Evolutionary conservation across 768 basidiomycete species (phyloP).

Genomic region (Naematelia encephala): DNA sequence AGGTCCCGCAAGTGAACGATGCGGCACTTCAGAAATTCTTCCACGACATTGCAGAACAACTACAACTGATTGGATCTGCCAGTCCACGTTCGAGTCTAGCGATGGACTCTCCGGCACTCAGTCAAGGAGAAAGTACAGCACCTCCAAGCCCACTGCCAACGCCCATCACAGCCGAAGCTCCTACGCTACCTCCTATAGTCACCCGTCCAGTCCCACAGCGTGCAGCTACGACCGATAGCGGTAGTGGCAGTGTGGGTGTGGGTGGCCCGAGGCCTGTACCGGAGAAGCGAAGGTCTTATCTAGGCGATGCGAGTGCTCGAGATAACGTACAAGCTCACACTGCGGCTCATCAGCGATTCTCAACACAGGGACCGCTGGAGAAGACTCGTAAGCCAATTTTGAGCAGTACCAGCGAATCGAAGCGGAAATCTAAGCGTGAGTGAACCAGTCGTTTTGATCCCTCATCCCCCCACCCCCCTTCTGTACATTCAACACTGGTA

Average conservation of each 20-base stretch:
- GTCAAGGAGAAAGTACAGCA: constrained; percentile 11
- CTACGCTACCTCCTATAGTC: neutral
- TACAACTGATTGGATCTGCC: constrained; percentile 59
- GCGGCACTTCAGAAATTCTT: constrained; percentile 77
- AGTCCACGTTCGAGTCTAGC: constrained; percentile 25
- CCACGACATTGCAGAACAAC: constrained; percentile 73
- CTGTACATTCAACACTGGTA: neutral
- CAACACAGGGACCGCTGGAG: neutral
- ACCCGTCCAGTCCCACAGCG: constrained; percentile 12
- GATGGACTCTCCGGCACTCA: constrained; percentile 20
- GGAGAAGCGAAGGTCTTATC: constrained; percentile 22
- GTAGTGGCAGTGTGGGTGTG: too few species aligned
- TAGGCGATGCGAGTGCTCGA: constrained; percentile 26
- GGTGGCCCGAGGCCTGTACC: constrained; percentile 12
- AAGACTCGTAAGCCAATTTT: neutral
- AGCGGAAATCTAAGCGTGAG: constrained; percentile 40
- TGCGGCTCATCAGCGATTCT: constrained; percentile 1
- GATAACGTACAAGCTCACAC: constrained; percentile 9
- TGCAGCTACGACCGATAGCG: constrained; percentile 1
- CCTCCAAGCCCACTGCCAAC: neutral
- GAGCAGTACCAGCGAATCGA: constrained; percentile 14
- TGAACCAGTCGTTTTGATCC: neutral
- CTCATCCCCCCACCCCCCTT: neutral
- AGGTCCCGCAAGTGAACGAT: constrained; percentile 67
- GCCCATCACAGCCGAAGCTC: neutral